These are phyloP conservation scores for Hansenula lynferdii DNA, from an alignment of 1,139 yeast species.

Conservation along the genomic window DNA sequence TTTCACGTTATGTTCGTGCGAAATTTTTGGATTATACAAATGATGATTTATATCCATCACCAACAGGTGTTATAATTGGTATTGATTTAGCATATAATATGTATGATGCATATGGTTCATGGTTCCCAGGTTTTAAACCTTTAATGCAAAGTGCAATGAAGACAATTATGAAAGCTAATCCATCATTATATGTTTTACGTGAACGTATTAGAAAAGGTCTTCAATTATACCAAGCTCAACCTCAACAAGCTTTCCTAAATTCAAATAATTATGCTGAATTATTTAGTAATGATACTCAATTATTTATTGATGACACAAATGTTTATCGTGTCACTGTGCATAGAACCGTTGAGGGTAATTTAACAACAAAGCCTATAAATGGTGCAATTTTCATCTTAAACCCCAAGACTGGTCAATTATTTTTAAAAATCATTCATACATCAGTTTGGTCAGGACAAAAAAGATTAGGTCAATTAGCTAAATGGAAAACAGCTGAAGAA, in stretches of 20 bases:
- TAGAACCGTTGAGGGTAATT: slow-evolving; percentile 88
- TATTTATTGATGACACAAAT: slow-evolving; percentile 88
- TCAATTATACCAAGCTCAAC: slow-evolving; percentile 89
- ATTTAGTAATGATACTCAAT: slow-evolving; percentile 76
- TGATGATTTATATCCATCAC: slow-evolving; percentile 87
- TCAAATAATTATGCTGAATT: slow-evolving; percentile 89
- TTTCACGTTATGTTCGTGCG: slow-evolving; percentile 89
- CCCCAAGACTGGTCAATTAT: slow-evolving; percentile 87
- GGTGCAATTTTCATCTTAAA: slow-evolving; percentile 90
- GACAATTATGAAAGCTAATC: slow-evolving; percentile 92
- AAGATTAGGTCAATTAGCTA: slow-evolving; percentile 87
- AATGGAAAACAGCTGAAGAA: slow-evolving; percentile 99
- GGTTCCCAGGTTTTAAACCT: slow-evolving; percentile 95
- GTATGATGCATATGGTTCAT: slow-evolving; percentile 95
- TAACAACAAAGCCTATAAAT: slow-evolving; percentile 88
- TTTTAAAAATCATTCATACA: slow-evolving; percentile 85
- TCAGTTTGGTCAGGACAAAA: slow-evolving; percentile 99
- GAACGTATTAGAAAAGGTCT: slow-evolving; percentile 93
- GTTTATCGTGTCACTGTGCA: slow-evolving; percentile 94
- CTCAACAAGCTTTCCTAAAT: slow-evolving; percentile 87
- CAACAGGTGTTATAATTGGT: slow-evolving; percentile 88
- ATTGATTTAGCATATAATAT: slow-evolving; percentile 93
- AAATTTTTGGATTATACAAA: slow-evolving; percentile 90
- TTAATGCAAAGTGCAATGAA: slow-evolving; percentile 88
- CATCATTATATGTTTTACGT: slow-evolving; percentile 85